Percentiles rank a stretch among this genome's conserved stretches.
phyloP scores from a whole-genome alignment of 2,329 filamentous ascomycete genomes.

The Aspergillus neoniger region DNA sequence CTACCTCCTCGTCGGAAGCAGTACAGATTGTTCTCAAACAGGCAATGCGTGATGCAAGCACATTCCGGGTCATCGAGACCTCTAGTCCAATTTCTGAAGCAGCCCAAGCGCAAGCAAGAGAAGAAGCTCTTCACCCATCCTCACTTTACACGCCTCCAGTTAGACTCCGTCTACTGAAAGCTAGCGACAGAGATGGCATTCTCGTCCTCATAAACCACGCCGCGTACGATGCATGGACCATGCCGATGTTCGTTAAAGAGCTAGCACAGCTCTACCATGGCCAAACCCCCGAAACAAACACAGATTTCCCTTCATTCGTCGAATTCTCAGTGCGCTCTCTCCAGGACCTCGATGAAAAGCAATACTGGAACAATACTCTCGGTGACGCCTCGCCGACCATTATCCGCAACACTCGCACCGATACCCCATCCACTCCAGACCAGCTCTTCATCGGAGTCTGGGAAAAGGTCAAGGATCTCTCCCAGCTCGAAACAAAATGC shows the following conservation, averaged over 20 bases:
- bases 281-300: conserved; percentile 14
- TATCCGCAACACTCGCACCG: conserved; percentile 11
- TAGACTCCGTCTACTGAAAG: conserved; percentile 31
- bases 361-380: conserved; percentile 30
- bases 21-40: conserved; percentile 36
- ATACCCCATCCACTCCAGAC: background rate
- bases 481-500: conserved; percentile 23
- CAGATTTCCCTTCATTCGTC: conserved; percentile 29
- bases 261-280: conserved; percentile 31
- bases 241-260: conserved; percentile 35
- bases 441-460: conserved; percentile 28
- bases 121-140: conserved; percentile 30
- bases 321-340: conserved; percentile 26
- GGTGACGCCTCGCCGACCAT: conserved; percentile 21
- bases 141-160: conserved; percentile 35
- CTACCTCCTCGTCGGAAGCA: conserved; percentile 25
- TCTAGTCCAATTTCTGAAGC: conserved; percentile 14
- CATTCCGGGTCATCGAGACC: conserved; percentile 27
- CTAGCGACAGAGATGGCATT: conserved; percentile 30
- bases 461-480: conserved; percentile 27
- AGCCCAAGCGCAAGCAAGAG: conserved; percentile 23
- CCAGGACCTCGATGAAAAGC: conserved; percentile 16
- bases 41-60: conserved; percentile 13
- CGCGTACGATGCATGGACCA: conserved; percentile 41
- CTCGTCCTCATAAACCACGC: conserved; percentile 38